These are phyloP conservation scores for Aspergillus leporis DNA, from an alignment of 495 filamentous ascomycete genomes.

Conservation along the genomic window DNA sequence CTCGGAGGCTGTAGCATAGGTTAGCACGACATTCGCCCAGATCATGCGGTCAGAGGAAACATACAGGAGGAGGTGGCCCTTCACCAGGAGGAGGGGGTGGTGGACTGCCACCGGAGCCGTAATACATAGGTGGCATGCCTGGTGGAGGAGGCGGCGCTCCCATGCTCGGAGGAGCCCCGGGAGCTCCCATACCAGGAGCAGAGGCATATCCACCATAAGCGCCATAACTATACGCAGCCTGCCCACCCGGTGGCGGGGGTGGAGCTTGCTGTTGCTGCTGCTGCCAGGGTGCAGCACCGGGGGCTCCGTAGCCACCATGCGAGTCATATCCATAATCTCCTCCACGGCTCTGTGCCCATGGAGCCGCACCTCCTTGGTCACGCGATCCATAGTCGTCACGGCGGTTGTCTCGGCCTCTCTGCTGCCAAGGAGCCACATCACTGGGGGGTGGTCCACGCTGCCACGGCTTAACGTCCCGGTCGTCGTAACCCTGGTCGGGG, in stretches of 20 bases:
- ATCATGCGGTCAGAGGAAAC: conserved; percentile 17
- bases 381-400: conserved; percentile 53
- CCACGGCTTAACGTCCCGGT: conserved; percentile 78
- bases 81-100: conserved; percentile 56
- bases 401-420: conserved; percentile 59
- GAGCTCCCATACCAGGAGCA: conserved; percentile 59
- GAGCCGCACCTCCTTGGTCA: conserved; percentile 47
- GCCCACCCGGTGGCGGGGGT: conserved; percentile 50
- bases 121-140: conserved; percentile 67
- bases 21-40: conserved; percentile 15
- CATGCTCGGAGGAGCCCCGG: conserved; percentile 64
- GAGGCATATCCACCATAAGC: conserved; percentile 59
- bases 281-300: conserved; percentile 65
- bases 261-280: conserved; percentile 67
- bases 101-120: conserved; percentile 62
- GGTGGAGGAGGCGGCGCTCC: conserved; percentile 69
- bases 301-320: conserved; percentile 31
- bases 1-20: conserved; percentile 54
- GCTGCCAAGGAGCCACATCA: conserved; percentile 76
- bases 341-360: conserved; percentile 53
- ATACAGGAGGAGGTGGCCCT: conserved; percentile 64
- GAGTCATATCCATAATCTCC: conserved; percentile 54
- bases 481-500: conserved; percentile 57
- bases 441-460: conserved; percentile 77
- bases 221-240: conserved; percentile 53